Percentiles rank a stretch among this genome's conserved stretches.
Conservation (phyloP, 2,329 filamentous ascomycete species). For the Arthroderma sp. region DNA sequence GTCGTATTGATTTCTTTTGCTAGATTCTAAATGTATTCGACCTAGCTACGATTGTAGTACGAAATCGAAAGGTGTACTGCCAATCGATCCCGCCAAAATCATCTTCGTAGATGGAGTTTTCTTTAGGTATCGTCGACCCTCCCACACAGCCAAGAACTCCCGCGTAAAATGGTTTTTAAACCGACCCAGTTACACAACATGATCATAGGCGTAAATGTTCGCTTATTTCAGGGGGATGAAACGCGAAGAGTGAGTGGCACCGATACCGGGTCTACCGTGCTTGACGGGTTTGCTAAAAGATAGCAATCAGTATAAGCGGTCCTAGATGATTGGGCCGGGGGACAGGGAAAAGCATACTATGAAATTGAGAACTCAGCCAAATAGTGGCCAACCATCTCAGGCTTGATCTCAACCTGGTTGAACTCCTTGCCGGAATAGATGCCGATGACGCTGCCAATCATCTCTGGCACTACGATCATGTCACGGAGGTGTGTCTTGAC, state of each 20-base stretch:
- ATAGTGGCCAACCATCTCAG: conserved; percentile 99
- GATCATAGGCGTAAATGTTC: conserved; percentile 4
- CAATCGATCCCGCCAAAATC: no score
- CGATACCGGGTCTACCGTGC: conserved; percentile 99
- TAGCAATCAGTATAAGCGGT: background rate
- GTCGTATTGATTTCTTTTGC: no score
- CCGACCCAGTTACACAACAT: conserved; percentile 6
- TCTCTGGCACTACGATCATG: conserved; percentile 99
- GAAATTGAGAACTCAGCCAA: conserved; percentile 99
- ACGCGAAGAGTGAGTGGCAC: conserved; percentile 99
- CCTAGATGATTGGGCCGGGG: background rate
- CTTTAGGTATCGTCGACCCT: no score
- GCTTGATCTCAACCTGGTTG: conserved; percentile 99
- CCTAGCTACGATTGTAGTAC: no score
- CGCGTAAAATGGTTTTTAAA: background rate
- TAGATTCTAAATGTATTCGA: no score
- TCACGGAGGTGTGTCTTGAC: conserved; percentile 99
- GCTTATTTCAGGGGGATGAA: conserved; percentile 99
- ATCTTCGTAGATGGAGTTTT: no score
- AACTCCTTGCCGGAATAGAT: conserved; percentile 99
- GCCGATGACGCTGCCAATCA: conserved; percentile 97
- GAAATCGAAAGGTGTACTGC: no score
- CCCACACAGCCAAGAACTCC: no score
- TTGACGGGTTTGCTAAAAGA: conserved; percentile 86
- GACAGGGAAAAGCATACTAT: conserved; percentile 59